Percentiles rank a stretch among this genome's conserved stretches.
Conservation (phyloP, 352 stramenopile genomes). For the Phytophthora cajani region DNA sequence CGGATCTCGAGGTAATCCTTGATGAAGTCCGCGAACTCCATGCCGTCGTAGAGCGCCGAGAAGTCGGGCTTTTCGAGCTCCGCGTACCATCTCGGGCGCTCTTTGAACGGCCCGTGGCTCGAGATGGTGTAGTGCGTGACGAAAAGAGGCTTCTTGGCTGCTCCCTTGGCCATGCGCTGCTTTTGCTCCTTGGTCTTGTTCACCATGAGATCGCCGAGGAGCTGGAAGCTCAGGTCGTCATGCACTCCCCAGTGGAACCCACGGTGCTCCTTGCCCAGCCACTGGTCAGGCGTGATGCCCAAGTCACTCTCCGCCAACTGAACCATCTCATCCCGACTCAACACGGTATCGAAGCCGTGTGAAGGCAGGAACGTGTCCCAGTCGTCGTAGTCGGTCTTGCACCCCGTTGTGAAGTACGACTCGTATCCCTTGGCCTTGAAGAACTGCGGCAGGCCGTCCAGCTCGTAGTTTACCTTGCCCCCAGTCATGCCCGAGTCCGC, state of each 20-base stretch:
- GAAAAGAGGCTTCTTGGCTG: conserved; percentile 50
- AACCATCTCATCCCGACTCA: conserved; percentile 41
- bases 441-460: conserved; percentile 51
- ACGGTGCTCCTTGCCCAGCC: conserved; percentile 20
- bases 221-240: conserved; percentile 53
- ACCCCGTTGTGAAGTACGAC: conserved; percentile 51
- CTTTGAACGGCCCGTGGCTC: conserved; percentile 47
- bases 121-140: conserved; percentile 67
- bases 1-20: conserved; percentile 53
- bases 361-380: conserved; percentile 49
- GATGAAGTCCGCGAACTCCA: conserved; percentile 29
- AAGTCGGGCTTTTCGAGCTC: conserved; percentile 42
- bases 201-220: conserved; percentile 49
- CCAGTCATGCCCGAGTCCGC: conserved; percentile 34
- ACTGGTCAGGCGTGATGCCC: conserved; percentile 41
- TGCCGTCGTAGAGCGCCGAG: conserved; percentile 34
- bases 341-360: conserved; percentile 58
- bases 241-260: conserved; percentile 50
- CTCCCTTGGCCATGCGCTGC: conserved; percentile 12
- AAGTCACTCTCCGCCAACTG: conserved; percentile 36
- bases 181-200: conserved; percentile 47
- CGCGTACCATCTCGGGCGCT: conserved; percentile 47
- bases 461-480: conserved; percentile 26
- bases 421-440: conserved; percentile 59
- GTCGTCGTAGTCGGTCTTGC: conserved; percentile 46